Percentiles rank a stretch among this genome's conserved stretches.
Conservation (phyloP, 2,329 filamentous ascomycete species). For the Sporothrix euskadiensis region DNA sequence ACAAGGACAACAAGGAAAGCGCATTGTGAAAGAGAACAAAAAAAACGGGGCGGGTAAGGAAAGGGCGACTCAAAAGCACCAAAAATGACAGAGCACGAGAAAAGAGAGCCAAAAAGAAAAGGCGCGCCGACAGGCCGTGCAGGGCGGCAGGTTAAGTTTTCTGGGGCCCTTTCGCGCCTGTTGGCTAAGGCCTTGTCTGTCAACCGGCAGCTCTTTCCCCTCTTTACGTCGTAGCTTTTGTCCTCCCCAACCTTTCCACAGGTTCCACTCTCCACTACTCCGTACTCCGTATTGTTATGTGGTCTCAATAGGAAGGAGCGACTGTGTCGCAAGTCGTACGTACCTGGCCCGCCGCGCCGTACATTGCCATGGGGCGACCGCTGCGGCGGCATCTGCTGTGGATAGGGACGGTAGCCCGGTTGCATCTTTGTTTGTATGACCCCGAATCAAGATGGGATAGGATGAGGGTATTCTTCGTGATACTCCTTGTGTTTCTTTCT, state of each 20-base stretch:
- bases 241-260: background rate
- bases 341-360: conserved; percentile 54
- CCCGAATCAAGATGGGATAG: background rate
- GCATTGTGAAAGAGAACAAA: background rate
- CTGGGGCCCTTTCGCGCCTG: background rate
- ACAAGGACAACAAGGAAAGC: background rate
- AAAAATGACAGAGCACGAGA: background rate
- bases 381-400: conserved; percentile 53
- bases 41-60: background rate
- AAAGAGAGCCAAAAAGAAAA: background rate
- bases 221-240: conserved; percentile 12
- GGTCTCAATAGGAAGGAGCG: background rate
- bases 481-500: background rate
- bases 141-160: background rate
- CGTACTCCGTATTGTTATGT: background rate
- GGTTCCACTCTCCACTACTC: background rate
- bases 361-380: conserved; percentile 49
- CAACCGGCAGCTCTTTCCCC: background rate
- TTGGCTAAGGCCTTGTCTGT: background rate
- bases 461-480: background rate
- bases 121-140: background rate
- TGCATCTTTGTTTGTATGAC: conserved; percentile 49
- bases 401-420: conserved; percentile 54
- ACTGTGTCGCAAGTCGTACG: conserved; percentile 32
- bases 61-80: conserved; percentile 6